Evolutionary conservation across 768 basidiomycete genomes (phyloP).

Genomic region (Rhodotorula toruloides): DNA sequence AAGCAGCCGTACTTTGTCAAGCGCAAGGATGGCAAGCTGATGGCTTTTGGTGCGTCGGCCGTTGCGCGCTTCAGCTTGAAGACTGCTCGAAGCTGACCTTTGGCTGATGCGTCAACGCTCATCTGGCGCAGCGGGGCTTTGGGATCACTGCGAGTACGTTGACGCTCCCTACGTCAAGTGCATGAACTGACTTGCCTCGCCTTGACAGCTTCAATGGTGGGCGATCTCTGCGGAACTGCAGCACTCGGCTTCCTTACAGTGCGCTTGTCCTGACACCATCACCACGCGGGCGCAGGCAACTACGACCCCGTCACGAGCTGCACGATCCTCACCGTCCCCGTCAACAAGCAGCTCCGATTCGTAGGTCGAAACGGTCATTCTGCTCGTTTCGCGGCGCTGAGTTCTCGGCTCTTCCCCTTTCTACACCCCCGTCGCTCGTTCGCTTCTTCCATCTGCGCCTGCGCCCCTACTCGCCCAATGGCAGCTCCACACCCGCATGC

Average conservation of each 20-base stretch:
- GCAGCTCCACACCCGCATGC: conserved; percentile 75
- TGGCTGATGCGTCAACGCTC: not conserved
- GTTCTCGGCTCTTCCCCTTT: no score
- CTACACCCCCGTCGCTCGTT: no score
- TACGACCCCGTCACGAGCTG: conserved; percentile 66
- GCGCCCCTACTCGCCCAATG: no score
- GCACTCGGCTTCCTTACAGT: not conserved
- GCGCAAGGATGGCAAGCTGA: conserved; percentile 57
- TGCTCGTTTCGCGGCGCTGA: not conserved
- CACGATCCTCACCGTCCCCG: conserved; percentile 78
- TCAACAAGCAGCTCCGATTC: conserved; percentile 64
- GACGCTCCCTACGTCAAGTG: not conserved
- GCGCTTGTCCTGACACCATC: conserved; percentile 28
- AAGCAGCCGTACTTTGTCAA: conserved; percentile 78
- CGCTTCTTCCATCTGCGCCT: not conserved
- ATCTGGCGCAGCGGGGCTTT: conserved; percentile 12
- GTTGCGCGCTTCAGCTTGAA: not conserved
- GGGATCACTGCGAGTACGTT: conserved; percentile 33
- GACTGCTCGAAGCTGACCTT: not conserved
- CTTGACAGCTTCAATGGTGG: not conserved
- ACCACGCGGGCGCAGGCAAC: conserved; percentile 46
- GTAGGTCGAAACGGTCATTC: conserved; percentile 17
- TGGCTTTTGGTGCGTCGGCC: conserved; percentile 68
- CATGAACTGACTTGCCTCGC: not conserved
- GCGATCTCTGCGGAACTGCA: not conserved